A percentile compares a stretch with the other conserved stretches of the same genome.
Evolutionary conservation across 2,329 filamentous ascomycete species (phyloP).

Genomic region (Aspergillus sojae): DNA sequence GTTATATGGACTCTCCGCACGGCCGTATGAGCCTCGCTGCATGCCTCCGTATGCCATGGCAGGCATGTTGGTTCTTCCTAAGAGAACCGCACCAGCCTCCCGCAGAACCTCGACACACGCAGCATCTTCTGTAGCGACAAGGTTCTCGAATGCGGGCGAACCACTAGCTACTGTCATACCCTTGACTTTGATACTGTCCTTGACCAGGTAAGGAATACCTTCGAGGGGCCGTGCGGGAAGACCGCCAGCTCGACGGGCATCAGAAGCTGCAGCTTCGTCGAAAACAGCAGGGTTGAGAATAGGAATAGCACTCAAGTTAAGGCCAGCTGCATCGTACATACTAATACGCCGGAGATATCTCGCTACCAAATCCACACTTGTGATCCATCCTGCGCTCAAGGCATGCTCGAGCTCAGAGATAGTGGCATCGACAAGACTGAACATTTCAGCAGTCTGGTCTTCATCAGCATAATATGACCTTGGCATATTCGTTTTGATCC

Average conservation of each 20-base stretch:
- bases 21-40: slow-evolving; percentile 59
- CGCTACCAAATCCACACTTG: slow-evolving; percentile 50
- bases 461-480: not conserved
- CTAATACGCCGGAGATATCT: slow-evolving; percentile 53
- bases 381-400: slow-evolving; percentile 43
- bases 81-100: slow-evolving; percentile 53
- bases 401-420: slow-evolving; percentile 50
- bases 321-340: slow-evolving; percentile 48
- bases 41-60: slow-evolving; percentile 63
- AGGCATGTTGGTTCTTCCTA: slow-evolving; percentile 63
- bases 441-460: slow-evolving; percentile 3
- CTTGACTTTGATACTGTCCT: slow-evolving; percentile 59
- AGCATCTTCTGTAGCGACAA: slow-evolving; percentile 57
- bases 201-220: slow-evolving; percentile 61
- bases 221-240: slow-evolving; percentile 48
- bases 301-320: slow-evolving; percentile 52
- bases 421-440: slow-evolving; percentile 50
- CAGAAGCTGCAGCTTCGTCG: slow-evolving; percentile 52
- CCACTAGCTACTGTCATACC: slow-evolving; percentile 58
- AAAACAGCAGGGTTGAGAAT: slow-evolving; percentile 52
- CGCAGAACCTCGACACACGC: slow-evolving; percentile 52
- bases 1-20: slow-evolving; percentile 62
- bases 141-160: slow-evolving; percentile 56
- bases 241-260: slow-evolving; percentile 46
- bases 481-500: not conserved